These are phyloP conservation scores for Trebouxia sp. DNA, from an alignment of 139 green algal species.

Conservation along the genomic window DNA sequence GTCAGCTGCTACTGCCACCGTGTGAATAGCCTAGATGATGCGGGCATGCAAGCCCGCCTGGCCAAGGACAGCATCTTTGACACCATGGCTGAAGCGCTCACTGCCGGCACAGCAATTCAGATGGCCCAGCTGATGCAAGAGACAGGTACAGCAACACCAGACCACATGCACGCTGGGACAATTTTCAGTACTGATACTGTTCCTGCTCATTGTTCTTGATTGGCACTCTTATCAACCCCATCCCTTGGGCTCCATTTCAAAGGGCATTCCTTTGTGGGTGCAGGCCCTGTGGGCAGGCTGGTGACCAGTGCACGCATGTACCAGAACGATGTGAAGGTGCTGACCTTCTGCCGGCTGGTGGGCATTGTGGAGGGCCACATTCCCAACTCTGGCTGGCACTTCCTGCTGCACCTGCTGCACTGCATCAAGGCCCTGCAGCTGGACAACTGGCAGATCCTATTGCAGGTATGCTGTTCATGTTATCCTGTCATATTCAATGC, in stretches of 20 bases:
- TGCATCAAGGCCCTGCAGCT: constrained; percentile 50
- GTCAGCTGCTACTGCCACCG: neutral
- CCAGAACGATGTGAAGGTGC: constrained; percentile 44
- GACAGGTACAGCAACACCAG: neutral
- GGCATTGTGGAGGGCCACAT: constrained; percentile 36
- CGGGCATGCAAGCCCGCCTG: neutral
- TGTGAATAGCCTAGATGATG: neutral
- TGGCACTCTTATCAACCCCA: too few species aligned
- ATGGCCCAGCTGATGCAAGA: neutral
- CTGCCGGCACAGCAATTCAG: neutral
- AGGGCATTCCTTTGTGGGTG: neutral
- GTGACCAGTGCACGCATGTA: constrained; percentile 19
- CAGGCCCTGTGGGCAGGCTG: constrained; percentile 42
- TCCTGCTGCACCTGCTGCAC: constrained; percentile 52
- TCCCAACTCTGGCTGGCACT: constrained; percentile 40
- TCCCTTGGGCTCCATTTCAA: too few species aligned
- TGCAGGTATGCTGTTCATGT: constrained; percentile 14
- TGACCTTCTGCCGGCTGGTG: constrained; percentile 45
- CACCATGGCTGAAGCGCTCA: neutral
- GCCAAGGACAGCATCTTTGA: constrained; percentile 6
- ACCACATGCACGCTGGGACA: neutral
- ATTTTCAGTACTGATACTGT: neutral
- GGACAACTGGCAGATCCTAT: constrained; percentile 25
- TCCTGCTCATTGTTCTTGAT: neutral
- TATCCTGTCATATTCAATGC: neutral